Evolutionary conservation across 176 grass and related monocot genomes (phyloP).

Genomic region (Aegilops sharonensis): DNA sequence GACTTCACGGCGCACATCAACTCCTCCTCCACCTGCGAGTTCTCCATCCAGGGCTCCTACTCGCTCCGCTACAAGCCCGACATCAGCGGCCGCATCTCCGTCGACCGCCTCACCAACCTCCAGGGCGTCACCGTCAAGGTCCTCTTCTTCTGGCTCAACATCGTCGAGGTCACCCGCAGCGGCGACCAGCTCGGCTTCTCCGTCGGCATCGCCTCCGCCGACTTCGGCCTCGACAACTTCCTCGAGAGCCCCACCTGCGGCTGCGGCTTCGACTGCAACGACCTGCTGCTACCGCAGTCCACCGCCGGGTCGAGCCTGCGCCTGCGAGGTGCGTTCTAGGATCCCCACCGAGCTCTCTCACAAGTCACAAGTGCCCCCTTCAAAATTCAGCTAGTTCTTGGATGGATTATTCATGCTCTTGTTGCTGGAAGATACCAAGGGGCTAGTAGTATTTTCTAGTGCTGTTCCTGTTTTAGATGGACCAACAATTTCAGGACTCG

Average conservation of each 20-base stretch:
- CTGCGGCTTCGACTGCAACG: constrained; percentile 82
- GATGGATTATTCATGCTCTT: neutral
- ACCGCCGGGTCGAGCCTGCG: neutral
- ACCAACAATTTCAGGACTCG: constrained; percentile 9
- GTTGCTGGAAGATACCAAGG: neutral
- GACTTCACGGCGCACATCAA: constrained; percentile 74
- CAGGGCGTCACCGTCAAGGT: constrained; percentile 81
- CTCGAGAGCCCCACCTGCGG: constrained; percentile 76
- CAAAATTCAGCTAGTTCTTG: neutral
- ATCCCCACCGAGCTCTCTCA: neutral
- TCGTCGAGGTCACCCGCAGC: constrained; percentile 67
- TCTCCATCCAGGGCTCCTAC: constrained; percentile 87
- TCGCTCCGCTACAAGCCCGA: constrained; percentile 72
- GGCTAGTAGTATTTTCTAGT: neutral
- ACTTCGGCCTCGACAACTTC: constrained; percentile 82
- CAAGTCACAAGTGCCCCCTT: neutral
- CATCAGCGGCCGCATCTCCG: constrained; percentile 64
- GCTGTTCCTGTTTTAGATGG: constrained; percentile 41
- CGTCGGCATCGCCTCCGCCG: constrained; percentile 84
- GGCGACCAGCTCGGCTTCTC: constrained; percentile 77
- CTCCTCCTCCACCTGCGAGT: constrained; percentile 51
- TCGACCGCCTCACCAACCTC: constrained; percentile 54
- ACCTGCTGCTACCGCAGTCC: neutral
- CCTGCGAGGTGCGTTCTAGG: constrained; percentile 60
- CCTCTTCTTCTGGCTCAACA: constrained; percentile 91